A percentile compares a stretch with the other conserved stretches of the same genome.
Evolutionary conservation across 306 rosid species (phyloP).

Genomic region (Cucumis sativus): Cucumber_9930_V3 NC_026657.2:37851501-37852000

Average conservation of each 20-base stretch:
- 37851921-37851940: background rate
- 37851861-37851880: background rate
- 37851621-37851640: conserved; percentile 71
- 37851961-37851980: background rate
- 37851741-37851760: background rate
- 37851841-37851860: background rate
- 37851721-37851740: background rate
- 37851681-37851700: background rate
- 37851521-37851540: conserved; percentile 1
- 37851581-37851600: conserved; percentile 32
- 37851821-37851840: background rate
- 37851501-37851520: background rate
- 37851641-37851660: conserved; percentile 84
- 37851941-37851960: background rate
- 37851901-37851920: background rate
- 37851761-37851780: background rate
- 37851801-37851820: background rate
- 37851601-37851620: conserved; percentile 45
- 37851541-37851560: conserved; percentile 27
- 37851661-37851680: conserved; percentile 18
- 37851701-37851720: background rate
- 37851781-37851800: background rate
- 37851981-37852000: conserved; percentile 47
- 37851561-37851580: conserved; percentile 78
- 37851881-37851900: background rate